Percentiles rank a stretch among this genome's conserved stretches.
phyloP scores from a whole-genome alignment of 306 rosid genomes.

The Quercus aquifolioides region DNA sequence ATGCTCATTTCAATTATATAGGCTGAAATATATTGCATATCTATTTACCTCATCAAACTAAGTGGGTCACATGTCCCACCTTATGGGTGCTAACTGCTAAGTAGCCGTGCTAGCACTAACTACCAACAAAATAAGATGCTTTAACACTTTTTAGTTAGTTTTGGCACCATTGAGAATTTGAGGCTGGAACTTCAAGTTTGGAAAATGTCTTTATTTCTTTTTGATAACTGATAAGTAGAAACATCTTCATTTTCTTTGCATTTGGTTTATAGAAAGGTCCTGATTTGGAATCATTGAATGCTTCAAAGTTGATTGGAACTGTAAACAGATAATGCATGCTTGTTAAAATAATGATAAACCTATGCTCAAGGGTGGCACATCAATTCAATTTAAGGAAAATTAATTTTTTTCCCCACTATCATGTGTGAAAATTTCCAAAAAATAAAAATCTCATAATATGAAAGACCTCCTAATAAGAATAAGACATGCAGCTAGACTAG shows the following conservation, averaged over 20 bases:
- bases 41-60: neutral
- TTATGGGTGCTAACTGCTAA: neutral
- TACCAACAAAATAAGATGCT: neutral
- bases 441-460: neutral
- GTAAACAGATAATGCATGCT: neutral
- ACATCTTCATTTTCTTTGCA: neutral
- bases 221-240: too few species aligned
- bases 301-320: neutral
- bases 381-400: too few species aligned
- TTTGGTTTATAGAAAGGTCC: neutral
- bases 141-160: neutral
- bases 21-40: too few species aligned
- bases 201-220: neutral
- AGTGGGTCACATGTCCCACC: neutral
- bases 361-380: too few species aligned
- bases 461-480: neutral
- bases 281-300: neutral
- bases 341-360: too few species aligned
- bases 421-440: neutral
- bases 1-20: neutral
- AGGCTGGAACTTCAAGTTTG: neutral
- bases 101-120: neutral
- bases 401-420: too few species aligned
- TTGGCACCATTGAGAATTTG: neutral
- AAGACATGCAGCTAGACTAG: too few species aligned